A percentile compares a stretch with the other conserved stretches of the same genome.
Conservation (phyloP, 75 land plant genomes). For the Cunninghamia lanceolata region DNA sequence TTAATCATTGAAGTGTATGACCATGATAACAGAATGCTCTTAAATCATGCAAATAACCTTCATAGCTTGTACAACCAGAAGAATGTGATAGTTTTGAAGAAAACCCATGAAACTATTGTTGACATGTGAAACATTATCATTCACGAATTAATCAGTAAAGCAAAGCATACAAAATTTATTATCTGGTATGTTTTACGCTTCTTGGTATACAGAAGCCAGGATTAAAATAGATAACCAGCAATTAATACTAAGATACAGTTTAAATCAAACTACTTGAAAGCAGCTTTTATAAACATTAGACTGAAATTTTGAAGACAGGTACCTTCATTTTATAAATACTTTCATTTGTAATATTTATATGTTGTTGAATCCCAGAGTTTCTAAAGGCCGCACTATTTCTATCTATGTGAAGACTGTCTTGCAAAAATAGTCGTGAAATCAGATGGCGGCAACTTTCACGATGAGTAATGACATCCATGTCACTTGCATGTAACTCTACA, state of each 20-base stretch:
- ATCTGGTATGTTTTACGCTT: not conserved
- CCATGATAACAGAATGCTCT: not conserved
- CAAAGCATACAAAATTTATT: not conserved
- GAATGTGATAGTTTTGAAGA: not conserved
- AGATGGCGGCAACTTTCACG: slow-evolving; percentile 64
- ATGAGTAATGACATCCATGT: slow-evolving; percentile 56
- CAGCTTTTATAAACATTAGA: not conserved
- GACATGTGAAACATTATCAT: not conserved
- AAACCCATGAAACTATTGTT: not conserved
- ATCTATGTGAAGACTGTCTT: slow-evolving; percentile 28
- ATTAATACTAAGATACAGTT: not conserved
- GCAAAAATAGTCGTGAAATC: slow-evolving; percentile 58
- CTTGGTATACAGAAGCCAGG: not conserved
- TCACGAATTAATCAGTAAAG: not conserved
- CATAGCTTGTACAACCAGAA: not conserved
- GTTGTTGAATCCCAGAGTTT: slow-evolving; percentile 2
- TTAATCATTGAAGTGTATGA: not conserved
- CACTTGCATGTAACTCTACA: slow-evolving; percentile 79
- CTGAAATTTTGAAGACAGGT: slow-evolving; percentile 1
- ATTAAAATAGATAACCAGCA: not conserved
- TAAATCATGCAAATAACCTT: not conserved
- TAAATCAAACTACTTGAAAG: not conserved
- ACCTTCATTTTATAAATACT: slow-evolving; percentile 42
- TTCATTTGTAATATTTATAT: slow-evolving; percentile 7
- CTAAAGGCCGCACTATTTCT: slow-evolving; percentile 4